Conservation (phyloP, 129 eudicot species). For the Chrysanthemum lavandulifolium region DNA sequence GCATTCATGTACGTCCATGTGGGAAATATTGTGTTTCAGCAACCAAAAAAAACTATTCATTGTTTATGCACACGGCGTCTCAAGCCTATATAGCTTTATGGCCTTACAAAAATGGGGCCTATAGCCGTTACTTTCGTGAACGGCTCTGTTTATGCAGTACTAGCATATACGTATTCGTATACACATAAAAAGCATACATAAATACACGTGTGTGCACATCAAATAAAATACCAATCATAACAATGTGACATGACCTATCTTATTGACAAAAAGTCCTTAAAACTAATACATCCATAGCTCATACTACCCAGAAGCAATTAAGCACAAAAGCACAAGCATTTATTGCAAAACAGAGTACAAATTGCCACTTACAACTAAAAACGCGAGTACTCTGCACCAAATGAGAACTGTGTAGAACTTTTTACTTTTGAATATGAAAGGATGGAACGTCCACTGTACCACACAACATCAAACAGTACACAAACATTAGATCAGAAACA, state of each 20-base stretch:
- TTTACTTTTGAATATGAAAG: conserved; percentile 90
- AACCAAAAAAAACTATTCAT: too few relatives aligned
- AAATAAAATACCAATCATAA: conserved; percentile 14
- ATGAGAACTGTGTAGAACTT: conserved; percentile 93
- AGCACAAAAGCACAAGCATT: conserved; percentile 23
- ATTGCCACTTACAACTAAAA: conserved; percentile 75
- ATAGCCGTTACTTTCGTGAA: not conserved
- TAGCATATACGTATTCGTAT: not conserved
- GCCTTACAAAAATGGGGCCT: too few relatives aligned
- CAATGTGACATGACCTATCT: conserved; percentile 15
- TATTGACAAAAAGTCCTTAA: conserved; percentile 23
- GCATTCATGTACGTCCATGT: too few relatives aligned
- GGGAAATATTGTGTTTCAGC: too few relatives aligned
- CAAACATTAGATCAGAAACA: conserved; percentile 21
- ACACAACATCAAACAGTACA: conserved; percentile 33
- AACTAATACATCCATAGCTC: conserved; percentile 13
- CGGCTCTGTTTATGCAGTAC: too few relatives aligned
- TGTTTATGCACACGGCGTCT: too few relatives aligned
- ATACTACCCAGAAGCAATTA: conserved; percentile 20
- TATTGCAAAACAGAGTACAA: conserved; percentile 20
- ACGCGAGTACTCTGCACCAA: conserved; percentile 98
- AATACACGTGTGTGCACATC: not conserved
- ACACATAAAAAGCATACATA: conserved; percentile 11
- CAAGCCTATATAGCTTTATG: too few relatives aligned
- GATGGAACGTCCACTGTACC: conserved; percentile 97